Evolutionary conservation across 1,284 basidiomycete species (phyloP).

Genomic region (Leccinum pallidistipes): DNA sequence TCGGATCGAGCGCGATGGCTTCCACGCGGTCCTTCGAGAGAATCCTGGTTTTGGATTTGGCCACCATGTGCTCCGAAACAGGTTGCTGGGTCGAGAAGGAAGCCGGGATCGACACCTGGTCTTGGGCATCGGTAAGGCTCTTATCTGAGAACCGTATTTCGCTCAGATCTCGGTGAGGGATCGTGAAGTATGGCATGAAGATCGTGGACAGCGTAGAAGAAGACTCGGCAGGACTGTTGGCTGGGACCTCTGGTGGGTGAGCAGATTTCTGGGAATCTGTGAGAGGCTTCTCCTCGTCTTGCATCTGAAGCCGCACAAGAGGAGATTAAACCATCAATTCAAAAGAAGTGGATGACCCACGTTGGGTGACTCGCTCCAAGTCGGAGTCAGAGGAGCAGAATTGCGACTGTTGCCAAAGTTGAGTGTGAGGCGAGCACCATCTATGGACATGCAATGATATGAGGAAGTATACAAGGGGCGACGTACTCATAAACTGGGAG

Average conservation of each 20-base stretch:
- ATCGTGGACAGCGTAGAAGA: constrained; percentile 16
- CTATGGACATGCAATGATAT: constrained; percentile 5
- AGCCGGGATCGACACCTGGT: background rate
- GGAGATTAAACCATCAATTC: background rate
- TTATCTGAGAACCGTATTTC: background rate
- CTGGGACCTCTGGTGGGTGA: constrained; percentile 2
- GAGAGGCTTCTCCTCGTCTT: constrained; percentile 19
- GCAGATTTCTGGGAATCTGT: constrained; percentile 6
- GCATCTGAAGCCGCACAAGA: constrained; percentile 5
- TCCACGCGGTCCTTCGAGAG: constrained; percentile 29
- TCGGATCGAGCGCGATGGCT: constrained; percentile 29
- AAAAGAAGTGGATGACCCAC: constrained; percentile 13
- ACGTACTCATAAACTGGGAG: constrained; percentile 32
- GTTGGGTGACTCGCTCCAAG: constrained; percentile 2
- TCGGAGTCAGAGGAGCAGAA: background rate
- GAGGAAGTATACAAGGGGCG: background rate
- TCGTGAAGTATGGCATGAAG: constrained; percentile 16
- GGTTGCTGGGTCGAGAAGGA: constrained; percentile 1
- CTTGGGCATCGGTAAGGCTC: background rate
- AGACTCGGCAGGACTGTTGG: constrained; percentile 11
- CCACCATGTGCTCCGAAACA: constrained; percentile 11
- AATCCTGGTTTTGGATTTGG: constrained; percentile 14
- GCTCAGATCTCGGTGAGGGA: constrained; percentile 1
- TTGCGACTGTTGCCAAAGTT: constrained; percentile 15
- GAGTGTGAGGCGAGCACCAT: constrained; percentile 30